Evolutionary conservation across 768 basidiomycete species (phyloP).

Genomic region (Phanerochaete carnosa): DNA sequence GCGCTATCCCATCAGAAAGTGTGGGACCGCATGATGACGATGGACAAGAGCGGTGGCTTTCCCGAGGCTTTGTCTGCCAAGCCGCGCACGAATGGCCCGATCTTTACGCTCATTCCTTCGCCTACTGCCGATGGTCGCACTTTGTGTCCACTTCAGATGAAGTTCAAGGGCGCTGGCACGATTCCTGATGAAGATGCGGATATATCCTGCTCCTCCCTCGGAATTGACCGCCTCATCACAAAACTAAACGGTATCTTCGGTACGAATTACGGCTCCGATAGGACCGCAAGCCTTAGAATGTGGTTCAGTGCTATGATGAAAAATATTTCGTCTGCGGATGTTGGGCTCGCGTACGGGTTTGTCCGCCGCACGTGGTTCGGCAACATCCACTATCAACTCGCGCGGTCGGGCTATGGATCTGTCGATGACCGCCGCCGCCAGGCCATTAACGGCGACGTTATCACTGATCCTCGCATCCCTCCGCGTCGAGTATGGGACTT

Average conservation of each 20-base stretch:
- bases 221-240: background rate
- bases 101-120: no score
- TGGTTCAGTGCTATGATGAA: background rate
- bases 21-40: no score
- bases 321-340: background rate
- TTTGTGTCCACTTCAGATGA: background rate
- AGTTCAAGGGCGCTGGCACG: background rate
- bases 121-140: no score
- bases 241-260: background rate
- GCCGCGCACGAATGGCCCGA: no score
- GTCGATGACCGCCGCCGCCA: background rate
- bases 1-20: no score
- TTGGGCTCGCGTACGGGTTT: background rate
- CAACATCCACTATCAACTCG: background rate
- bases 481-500: slow-evolving; percentile 1
- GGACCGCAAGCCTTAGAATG: background rate
- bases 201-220: background rate
- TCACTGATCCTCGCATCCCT: background rate
- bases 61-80: no score
- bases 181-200: background rate
- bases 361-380: background rate
- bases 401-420: no score
- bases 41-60: no score
- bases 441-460: background rate
- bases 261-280: background rate